Evolutionary conservation across 768 basidiomycete genomes (phyloP).

Genomic region (Auriscalpium orientale): DNA sequence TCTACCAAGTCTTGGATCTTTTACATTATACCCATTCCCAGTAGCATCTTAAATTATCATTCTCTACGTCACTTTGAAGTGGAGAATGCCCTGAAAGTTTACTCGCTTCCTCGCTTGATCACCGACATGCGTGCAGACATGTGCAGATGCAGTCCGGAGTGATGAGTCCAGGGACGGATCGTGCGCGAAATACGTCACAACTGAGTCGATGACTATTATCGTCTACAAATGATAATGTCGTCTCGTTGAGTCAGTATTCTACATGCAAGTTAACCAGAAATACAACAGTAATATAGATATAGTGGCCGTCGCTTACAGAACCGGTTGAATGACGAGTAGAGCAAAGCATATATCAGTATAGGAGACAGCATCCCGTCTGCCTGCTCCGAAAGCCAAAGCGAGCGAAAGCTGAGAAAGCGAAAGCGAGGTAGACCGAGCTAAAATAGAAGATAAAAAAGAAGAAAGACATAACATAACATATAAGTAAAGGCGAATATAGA

Average conservation of each 20-base stretch:
- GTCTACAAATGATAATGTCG: background rate
- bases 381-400: slow-evolving; percentile 22
- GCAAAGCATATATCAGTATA: background rate
- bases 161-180: too few relatives aligned
- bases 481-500: slow-evolving; percentile 8
- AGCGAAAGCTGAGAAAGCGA: slow-evolving; percentile 1
- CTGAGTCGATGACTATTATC: background rate
- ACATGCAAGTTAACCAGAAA: background rate
- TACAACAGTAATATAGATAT: background rate
- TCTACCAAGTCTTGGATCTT: too few relatives aligned
- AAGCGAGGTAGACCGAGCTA: slow-evolving; percentile 16
- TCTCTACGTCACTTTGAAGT: too few relatives aligned
- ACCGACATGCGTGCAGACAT: too few relatives aligned
- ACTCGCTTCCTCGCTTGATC: too few relatives aligned
- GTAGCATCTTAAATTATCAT: too few relatives aligned
- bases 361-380: slow-evolving; percentile 2
- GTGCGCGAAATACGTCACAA: too few relatives aligned
- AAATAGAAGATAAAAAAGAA: slow-evolving; percentile 2
- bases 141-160: too few relatives aligned
- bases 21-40: too few relatives aligned
- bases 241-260: background rate
- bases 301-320: background rate
- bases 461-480: slow-evolving; percentile 2
- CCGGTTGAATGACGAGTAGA: background rate
- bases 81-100: too few relatives aligned